A percentile compares a stretch with the other conserved stretches of the same genome.
Conservation (phyloP, 139 green algal species). For the Choricystis sp. region DNA sequence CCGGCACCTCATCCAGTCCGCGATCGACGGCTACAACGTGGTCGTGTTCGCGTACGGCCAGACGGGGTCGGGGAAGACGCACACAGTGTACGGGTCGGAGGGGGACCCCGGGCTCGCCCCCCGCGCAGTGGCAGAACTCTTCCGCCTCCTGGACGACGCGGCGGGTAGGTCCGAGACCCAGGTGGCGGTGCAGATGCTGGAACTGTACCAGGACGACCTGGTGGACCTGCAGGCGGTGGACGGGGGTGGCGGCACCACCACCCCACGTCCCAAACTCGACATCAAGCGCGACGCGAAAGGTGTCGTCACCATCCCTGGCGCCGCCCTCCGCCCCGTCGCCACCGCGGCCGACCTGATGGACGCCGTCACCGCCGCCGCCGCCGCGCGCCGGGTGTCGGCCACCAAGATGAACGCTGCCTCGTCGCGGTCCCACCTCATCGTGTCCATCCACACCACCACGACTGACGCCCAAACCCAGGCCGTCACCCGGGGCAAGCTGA, state of each 20-base stretch:
- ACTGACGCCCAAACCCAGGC: conserved; percentile 91
- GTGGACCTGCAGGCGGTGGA: conserved; percentile 60
- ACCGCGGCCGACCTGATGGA: conserved; percentile 39
- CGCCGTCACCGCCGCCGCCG: conserved; percentile 36
- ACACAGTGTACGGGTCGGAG: conserved; percentile 73
- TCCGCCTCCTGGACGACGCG: conserved; percentile 56
- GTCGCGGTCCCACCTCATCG: conserved; percentile 83
- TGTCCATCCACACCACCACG: conserved; percentile 75
- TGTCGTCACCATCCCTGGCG: conserved; percentile 76
- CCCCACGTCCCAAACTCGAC: conserved; percentile 55
- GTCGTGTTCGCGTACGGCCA: conserved; percentile 58
- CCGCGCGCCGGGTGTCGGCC: conserved; percentile 18
- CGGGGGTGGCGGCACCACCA: not conserved
- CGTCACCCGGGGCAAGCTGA: conserved; percentile 77
- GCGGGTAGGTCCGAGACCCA: conserved; percentile 65
- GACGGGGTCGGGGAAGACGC: conserved; percentile 74
- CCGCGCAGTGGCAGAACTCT: conserved; percentile 76
- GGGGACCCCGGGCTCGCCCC: conserved; percentile 72
- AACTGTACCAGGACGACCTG: conserved; percentile 85
- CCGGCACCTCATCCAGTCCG: conserved; percentile 84
- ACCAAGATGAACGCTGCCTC: conserved; percentile 80
- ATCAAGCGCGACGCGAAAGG: conserved; percentile 97
- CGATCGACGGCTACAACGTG: conserved; percentile 71
- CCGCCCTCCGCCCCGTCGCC: conserved; percentile 40
- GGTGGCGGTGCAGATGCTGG: conserved; percentile 84